Evolutionary conservation across 2,329 filamentous ascomycete species (phyloP).

Genomic region (Penicillium janthinellum): DNA sequence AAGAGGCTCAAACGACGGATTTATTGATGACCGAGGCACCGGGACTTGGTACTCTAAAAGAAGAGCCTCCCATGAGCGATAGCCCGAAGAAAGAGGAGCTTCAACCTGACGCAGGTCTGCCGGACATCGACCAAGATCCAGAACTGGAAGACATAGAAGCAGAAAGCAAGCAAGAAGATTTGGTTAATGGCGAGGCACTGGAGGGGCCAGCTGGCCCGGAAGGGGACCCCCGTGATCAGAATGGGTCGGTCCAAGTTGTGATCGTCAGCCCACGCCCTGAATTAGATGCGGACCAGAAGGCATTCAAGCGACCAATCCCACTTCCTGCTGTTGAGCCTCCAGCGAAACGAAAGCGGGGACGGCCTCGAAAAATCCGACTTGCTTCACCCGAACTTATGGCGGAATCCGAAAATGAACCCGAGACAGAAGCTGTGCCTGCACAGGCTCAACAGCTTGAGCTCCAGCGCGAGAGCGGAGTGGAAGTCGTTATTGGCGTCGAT

Average conservation of each 20-base stretch:
- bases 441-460: not conserved
- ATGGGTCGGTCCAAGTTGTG: constrained; percentile 13
- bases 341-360: constrained; percentile 21
- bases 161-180: not conserved
- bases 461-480: not conserved
- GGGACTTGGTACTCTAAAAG: not conserved
- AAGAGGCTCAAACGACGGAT: not conserved
- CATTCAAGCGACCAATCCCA: constrained; percentile 17
- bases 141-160: not conserved
- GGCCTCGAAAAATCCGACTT: constrained; percentile 1
- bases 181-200: not conserved
- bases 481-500: not conserved
- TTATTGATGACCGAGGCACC: not conserved
- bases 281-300: not conserved
- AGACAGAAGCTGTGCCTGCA: not conserved
- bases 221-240: not conserved
- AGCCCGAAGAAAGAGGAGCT: not conserved
- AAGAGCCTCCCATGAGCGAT: not conserved
- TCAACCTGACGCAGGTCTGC: not conserved
- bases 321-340: constrained; percentile 17
- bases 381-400: not conserved
- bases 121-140: not conserved
- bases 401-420: not conserved
- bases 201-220: not conserved
- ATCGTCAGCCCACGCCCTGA: constrained; percentile 13